Conservation (phyloP, 2,329 filamentous ascomycete species). For the Claviceps spartinae region DNA sequence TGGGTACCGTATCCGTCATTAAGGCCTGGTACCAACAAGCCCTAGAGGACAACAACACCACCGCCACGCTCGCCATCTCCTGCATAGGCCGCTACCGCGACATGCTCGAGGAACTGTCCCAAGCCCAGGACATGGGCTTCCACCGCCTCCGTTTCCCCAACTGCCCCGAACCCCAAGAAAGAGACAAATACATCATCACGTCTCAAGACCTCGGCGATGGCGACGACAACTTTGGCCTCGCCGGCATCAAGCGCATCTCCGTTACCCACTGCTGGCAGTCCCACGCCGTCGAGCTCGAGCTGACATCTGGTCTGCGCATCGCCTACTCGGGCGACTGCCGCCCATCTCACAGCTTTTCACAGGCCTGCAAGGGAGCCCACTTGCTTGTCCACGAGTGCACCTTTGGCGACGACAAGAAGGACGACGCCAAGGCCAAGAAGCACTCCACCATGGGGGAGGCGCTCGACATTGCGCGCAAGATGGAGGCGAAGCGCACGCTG, state of each 20-base stretch:
- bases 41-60: slow-evolving; percentile 18
- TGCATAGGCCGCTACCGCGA: slow-evolving; percentile 58
- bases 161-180: slow-evolving; percentile 11
- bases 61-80: slow-evolving; percentile 45
- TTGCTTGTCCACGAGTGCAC: slow-evolving; percentile 92
- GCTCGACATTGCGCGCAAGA: slow-evolving; percentile 58
- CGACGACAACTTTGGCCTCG: slow-evolving; percentile 45
- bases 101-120: slow-evolving; percentile 68
- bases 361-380: slow-evolving; percentile 60
- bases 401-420: slow-evolving; percentile 72
- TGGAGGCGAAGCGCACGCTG: slow-evolving; percentile 68
- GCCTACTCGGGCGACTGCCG: slow-evolving; percentile 93
- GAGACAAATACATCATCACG: slow-evolving; percentile 18
- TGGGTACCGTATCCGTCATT: slow-evolving; percentile 72
- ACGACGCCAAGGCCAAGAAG: slow-evolving; percentile 74
- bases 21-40: slow-evolving; percentile 60
- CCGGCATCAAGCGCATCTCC: slow-evolving; percentile 47
- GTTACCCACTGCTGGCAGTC: slow-evolving; percentile 74
- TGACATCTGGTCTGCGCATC: slow-evolving; percentile 68
- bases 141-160: slow-evolving; percentile 29
- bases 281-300: slow-evolving; percentile 63
- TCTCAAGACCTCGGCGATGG: slow-evolving; percentile 27
- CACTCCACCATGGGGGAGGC: slow-evolving; percentile 85
- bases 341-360: slow-evolving; percentile 55
- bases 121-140: slow-evolving; percentile 65